Percentiles rank a stretch among this genome's conserved stretches.
Evolutionary conservation across 2,329 filamentous ascomycete species (phyloP).

Genomic region (Nothophaeocryptopus gaeumannii): DNA sequence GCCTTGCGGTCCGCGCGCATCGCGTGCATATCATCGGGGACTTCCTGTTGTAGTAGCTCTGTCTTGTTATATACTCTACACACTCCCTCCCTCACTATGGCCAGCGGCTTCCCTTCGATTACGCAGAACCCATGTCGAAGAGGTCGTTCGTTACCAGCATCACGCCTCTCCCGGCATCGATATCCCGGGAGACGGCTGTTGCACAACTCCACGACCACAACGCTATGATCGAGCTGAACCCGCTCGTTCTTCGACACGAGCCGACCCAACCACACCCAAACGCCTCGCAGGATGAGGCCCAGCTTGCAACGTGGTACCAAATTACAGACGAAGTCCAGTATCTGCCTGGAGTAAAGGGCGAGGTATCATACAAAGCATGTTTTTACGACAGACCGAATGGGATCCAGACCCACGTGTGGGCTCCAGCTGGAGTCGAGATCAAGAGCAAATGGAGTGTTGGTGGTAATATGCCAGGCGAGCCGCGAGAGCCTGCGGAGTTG

Average conservation of each 20-base stretch:
- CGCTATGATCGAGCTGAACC: constrained; percentile 86
- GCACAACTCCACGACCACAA: constrained; percentile 73
- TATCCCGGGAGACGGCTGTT: constrained; percentile 68
- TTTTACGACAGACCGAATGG: constrained; percentile 73
- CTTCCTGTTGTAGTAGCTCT: no score
- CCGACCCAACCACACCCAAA: constrained; percentile 65
- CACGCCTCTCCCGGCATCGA: constrained; percentile 68
- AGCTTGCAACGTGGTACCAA: constrained; percentile 70
- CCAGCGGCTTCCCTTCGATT: neutral
- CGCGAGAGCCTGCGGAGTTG: constrained; percentile 62
- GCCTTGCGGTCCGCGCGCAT: no score
- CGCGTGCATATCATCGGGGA: no score
- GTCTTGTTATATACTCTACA: no score
- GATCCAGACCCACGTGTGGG: constrained; percentile 79
- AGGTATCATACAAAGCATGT: constrained; percentile 74
- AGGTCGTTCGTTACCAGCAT: constrained; percentile 65
- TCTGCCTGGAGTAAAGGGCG: constrained; percentile 65
- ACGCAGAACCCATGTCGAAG: constrained; percentile 58
- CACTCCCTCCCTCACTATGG: constrained; percentile 3
- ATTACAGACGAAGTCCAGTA: constrained; percentile 75
- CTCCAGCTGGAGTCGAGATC: constrained; percentile 77
- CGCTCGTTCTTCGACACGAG: constrained; percentile 70
- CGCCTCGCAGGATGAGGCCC: constrained; percentile 66
- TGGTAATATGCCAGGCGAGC: constrained; percentile 69
- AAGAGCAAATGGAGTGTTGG: constrained; percentile 80